Conservation (phyloP, 2,329 filamentous ascomycete species). For the Gaeumannomyces sp. region DNA sequence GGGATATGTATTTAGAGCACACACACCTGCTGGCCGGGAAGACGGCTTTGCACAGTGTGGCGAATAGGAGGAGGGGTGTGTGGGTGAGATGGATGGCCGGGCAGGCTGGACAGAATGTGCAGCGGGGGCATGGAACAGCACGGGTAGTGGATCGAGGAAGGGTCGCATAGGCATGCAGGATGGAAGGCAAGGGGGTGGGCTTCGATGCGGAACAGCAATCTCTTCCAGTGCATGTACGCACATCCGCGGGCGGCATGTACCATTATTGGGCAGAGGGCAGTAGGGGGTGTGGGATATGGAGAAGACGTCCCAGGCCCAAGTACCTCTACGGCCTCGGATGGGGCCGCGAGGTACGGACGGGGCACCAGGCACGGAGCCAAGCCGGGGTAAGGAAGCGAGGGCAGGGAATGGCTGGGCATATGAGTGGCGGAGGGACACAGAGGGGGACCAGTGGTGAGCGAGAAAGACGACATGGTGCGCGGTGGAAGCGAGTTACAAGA, state of each 20-base stretch:
- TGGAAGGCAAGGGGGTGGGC: slow-evolving; percentile 27
- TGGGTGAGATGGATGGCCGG: slow-evolving; percentile 12
- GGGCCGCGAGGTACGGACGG: slow-evolving; percentile 12
- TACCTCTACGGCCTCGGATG: slow-evolving; percentile 14
- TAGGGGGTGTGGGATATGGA: no score
- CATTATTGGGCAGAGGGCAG: not conserved
- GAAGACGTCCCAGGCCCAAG: not conserved
- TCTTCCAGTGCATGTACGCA: not conserved
- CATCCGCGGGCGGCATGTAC: not conserved
- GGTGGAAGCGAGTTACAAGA: no score
- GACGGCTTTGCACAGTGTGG: slow-evolving; percentile 19
- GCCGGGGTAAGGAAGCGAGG: no score
- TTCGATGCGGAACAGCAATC: slow-evolving; percentile 31
- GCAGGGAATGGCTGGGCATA: no score
- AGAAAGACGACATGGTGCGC: no score
- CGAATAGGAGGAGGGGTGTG: slow-evolving; percentile 17
- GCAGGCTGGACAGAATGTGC: slow-evolving; percentile 1
- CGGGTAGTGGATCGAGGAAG: slow-evolving; percentile 30
- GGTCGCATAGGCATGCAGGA: slow-evolving; percentile 21
- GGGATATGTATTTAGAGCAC: slow-evolving; percentile 14
- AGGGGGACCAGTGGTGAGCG: no score
- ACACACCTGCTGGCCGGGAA: not conserved
- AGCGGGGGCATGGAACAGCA: slow-evolving; percentile 24
- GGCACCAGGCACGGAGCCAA: no score
- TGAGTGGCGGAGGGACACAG: no score